Evolutionary conservation across 345 rosid genomes (phyloP).

Genomic region (Erucastrum elatum): DNA sequence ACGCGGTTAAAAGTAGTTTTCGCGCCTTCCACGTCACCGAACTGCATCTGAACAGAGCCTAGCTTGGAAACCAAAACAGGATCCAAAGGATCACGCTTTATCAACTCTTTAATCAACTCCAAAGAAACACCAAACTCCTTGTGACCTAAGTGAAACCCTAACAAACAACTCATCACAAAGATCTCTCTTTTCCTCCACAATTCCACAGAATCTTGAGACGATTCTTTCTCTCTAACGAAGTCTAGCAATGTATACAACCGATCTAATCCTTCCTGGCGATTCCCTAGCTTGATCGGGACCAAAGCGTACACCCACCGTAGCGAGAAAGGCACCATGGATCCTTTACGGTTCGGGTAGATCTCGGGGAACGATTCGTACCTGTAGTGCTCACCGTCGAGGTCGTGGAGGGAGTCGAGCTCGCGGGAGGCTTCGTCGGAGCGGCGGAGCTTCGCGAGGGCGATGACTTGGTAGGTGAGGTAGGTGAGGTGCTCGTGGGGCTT

Average conservation of each 20-base stretch:
- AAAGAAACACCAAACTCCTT: slow-evolving; percentile 74
- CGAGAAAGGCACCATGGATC: slow-evolving; percentile 93
- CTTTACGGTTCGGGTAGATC: slow-evolving; percentile 60
- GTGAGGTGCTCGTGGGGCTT: slow-evolving; percentile 87
- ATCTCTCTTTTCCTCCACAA: slow-evolving; percentile 73
- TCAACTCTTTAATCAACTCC: slow-evolving; percentile 58
- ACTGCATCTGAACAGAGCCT: slow-evolving; percentile 87
- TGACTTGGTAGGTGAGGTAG: slow-evolving; percentile 73
- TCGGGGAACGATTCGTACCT: slow-evolving; percentile 75
- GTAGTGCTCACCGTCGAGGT: slow-evolving; percentile 68
- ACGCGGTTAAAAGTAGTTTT: slow-evolving; percentile 56
- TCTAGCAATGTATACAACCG: slow-evolving; percentile 70
- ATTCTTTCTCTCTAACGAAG: slow-evolving; percentile 49
- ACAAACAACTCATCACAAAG: slow-evolving; percentile 62
- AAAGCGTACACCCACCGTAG: slow-evolving; percentile 83
- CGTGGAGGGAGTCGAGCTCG: slow-evolving; percentile 84
- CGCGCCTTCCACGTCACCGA: slow-evolving; percentile 85
- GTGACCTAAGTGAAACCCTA: slow-evolving; percentile 66
- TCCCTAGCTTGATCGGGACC: slow-evolving; percentile 61
- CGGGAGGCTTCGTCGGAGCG: slow-evolving; percentile 71
- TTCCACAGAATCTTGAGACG: slow-evolving; percentile 38
- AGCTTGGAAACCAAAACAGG: slow-evolving; percentile 70
- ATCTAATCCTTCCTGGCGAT: slow-evolving; percentile 69
- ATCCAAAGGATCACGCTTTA: slow-evolving; percentile 49
- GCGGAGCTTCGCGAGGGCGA: slow-evolving; percentile 82